phyloP scores from a whole-genome alignment of 192 early-diverging fungal species.

The Backusella liffmaniae region DNA sequence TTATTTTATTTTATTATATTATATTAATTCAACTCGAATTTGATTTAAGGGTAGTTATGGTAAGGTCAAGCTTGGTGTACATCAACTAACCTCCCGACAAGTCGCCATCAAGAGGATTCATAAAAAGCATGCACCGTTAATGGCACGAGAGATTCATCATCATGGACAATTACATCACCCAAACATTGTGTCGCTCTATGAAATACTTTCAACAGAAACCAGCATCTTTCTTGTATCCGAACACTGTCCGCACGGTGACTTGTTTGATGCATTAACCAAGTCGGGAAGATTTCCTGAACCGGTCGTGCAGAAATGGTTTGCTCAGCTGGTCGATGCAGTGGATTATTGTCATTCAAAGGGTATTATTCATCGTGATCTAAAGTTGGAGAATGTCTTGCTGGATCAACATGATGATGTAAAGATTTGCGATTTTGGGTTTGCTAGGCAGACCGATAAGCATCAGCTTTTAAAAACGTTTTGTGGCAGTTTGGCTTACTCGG shows the following conservation, averaged over 20 bases:
- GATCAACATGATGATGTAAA: constrained; percentile 59
- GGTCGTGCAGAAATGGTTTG: constrained; percentile 47
- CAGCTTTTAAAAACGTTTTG: constrained; percentile 63
- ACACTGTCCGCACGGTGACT: constrained; percentile 71
- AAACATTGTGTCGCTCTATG: constrained; percentile 76
- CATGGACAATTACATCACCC: constrained; percentile 71
- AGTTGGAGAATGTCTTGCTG: constrained; percentile 59
- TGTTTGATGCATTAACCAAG: constrained; percentile 48
- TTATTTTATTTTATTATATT: background rate
- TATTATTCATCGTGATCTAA: constrained; percentile 58
- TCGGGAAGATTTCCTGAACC: constrained; percentile 40
- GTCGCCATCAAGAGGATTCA: constrained; percentile 63
- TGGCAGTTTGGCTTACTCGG: constrained; percentile 71
- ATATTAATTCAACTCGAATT: background rate
- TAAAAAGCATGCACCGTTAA: constrained; percentile 55
- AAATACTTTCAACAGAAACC: constrained; percentile 70
- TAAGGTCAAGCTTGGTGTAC: constrained; percentile 61
- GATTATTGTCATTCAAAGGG: constrained; percentile 49
- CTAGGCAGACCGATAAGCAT: constrained; percentile 56
- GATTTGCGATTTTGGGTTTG: constrained; percentile 70
- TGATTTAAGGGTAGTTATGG: constrained; percentile 53
- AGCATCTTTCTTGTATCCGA: constrained; percentile 79
- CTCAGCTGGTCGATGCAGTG: constrained; percentile 47
- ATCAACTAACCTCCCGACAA: constrained; percentile 55
- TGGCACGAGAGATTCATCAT: constrained; percentile 63